Evolutionary conservation across 1,284 basidiomycete species (phyloP).

Genomic region (Mrakiaceae sp.): DNA sequence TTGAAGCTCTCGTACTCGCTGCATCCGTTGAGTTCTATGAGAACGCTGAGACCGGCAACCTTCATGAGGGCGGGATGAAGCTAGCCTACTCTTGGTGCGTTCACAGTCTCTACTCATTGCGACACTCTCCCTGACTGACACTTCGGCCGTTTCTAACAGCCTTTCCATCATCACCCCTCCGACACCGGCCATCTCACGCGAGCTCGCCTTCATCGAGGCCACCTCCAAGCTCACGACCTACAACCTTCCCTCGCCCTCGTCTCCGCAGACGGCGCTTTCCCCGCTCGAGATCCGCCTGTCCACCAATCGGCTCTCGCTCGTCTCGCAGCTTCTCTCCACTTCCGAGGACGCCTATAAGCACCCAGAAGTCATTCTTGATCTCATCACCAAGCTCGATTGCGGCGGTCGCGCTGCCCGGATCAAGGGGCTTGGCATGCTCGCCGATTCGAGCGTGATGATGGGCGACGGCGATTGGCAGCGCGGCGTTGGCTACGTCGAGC

Average conservation of each 20-base stretch:
- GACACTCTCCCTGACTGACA: neutral
- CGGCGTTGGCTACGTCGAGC: constrained; percentile 58
- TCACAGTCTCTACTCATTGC: neutral
- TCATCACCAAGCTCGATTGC: constrained; percentile 76
- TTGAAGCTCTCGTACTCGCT: constrained; percentile 67
- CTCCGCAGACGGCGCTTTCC: constrained; percentile 48
- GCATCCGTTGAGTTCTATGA: constrained; percentile 84
- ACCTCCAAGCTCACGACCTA: constrained; percentile 75
- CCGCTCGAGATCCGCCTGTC: constrained; percentile 84
- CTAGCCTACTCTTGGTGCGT: constrained; percentile 83
- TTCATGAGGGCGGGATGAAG: constrained; percentile 87
- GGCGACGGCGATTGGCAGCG: constrained; percentile 56
- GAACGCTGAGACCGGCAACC: constrained; percentile 80
- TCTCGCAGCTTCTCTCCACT: constrained; percentile 66
- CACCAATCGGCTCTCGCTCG: constrained; percentile 67
- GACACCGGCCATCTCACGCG: constrained; percentile 51
- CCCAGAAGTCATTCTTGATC: constrained; percentile 74
- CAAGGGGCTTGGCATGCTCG: constrained; percentile 74
- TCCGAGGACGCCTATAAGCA: constrained; percentile 79
- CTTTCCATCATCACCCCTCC: constrained; percentile 54
- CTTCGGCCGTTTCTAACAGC: constrained; percentile 36
- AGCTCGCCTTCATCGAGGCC: constrained; percentile 88
- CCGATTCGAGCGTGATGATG: constrained; percentile 54
- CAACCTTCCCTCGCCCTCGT: constrained; percentile 59
- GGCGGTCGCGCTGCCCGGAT: constrained; percentile 59